phyloP scores from a whole-genome alignment of 257 asterid genomes.

The Nicotiana noctiflora region DNA sequence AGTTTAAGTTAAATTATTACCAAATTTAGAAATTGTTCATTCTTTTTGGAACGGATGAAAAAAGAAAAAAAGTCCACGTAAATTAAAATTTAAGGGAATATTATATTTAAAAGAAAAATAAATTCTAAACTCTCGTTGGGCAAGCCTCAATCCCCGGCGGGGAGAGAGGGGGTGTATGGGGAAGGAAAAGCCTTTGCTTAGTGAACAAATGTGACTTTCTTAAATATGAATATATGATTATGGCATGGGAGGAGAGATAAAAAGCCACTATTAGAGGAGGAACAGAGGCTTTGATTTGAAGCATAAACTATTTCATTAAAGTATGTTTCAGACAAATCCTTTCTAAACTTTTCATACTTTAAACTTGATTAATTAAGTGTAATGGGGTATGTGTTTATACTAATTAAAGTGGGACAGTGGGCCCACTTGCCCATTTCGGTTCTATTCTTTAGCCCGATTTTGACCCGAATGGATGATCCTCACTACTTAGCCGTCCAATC shows the following conservation, averaged over 20 bases:
- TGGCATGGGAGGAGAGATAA: conserved; percentile 16
- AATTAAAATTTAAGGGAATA: too few relatives aligned
- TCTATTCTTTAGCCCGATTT: background rate
- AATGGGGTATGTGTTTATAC: conserved; percentile 6
- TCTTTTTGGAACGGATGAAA: too few relatives aligned
- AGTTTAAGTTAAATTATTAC: too few relatives aligned
- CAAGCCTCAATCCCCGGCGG: background rate
- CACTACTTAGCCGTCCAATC: background rate
- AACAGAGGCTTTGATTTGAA: conserved; percentile 36
- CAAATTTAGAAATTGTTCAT: too few relatives aligned
- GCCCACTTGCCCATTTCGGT: background rate
- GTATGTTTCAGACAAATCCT: conserved; percentile 23
- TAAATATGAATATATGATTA: conserved; percentile 16
- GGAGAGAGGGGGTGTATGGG: background rate
- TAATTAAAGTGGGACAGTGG: conserved; percentile 7
- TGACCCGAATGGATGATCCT: background rate
- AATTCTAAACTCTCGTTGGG: background rate
- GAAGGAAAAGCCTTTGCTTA: background rate
- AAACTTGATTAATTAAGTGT: conserved; percentile 21
- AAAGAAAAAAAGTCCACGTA: too few relatives aligned
- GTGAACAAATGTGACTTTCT: conserved; percentile 7
- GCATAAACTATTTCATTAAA: conserved; percentile 35
- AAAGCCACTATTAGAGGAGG: conserved; percentile 22
- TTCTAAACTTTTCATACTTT: conserved; percentile 24
- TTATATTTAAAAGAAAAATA: too few relatives aligned